phyloP scores from a whole-genome alignment of 2,329 filamentous ascomycete genomes.

The Alternaria triticimaculans region DNA sequence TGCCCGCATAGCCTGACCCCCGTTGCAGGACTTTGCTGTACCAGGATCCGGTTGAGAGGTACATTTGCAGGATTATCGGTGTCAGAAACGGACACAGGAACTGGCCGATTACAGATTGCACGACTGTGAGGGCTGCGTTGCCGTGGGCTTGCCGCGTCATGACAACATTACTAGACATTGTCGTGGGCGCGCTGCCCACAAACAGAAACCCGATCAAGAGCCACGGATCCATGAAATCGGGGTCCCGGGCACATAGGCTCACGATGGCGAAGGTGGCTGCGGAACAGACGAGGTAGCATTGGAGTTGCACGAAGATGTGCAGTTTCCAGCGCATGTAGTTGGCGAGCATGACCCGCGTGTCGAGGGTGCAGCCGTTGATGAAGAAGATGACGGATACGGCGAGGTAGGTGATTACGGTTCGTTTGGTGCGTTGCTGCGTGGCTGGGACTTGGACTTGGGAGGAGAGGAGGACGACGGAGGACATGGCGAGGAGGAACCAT shows the following conservation, averaged over 20 bases:
- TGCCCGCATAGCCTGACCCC: conserved; percentile 61
- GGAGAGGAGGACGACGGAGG: conserved; percentile 59
- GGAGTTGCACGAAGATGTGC: conserved; percentile 70
- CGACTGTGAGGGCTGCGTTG: conserved; percentile 57
- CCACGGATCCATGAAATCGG: conserved; percentile 64
- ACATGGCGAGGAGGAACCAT: conserved; percentile 71
- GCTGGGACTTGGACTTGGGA: conserved; percentile 63
- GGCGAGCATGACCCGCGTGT: conserved; percentile 64
- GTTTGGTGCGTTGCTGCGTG: conserved; percentile 59
- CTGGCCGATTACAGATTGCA: conserved; percentile 75
- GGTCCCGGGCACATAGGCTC: conserved; percentile 58
- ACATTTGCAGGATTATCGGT: conserved; percentile 68
- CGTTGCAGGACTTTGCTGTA: conserved; percentile 64
- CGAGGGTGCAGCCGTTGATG: conserved; percentile 72
- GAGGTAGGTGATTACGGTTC: conserved; percentile 67
- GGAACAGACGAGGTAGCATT: conserved; percentile 71
- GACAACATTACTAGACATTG: conserved; percentile 75
- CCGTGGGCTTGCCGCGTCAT: conserved; percentile 75
- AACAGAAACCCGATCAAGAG: conserved; percentile 73
- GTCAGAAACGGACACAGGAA: conserved; percentile 72
- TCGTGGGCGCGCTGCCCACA: conserved; percentile 72
- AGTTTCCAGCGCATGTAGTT: conserved; percentile 72
- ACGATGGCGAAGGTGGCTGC: conserved; percentile 65
- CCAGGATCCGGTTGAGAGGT: conserved; percentile 60
- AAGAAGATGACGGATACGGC: conserved; percentile 74